Conservation (phyloP, 2,329 filamentous ascomycete species). For the Magnaporthiopsis incrustans region DNA sequence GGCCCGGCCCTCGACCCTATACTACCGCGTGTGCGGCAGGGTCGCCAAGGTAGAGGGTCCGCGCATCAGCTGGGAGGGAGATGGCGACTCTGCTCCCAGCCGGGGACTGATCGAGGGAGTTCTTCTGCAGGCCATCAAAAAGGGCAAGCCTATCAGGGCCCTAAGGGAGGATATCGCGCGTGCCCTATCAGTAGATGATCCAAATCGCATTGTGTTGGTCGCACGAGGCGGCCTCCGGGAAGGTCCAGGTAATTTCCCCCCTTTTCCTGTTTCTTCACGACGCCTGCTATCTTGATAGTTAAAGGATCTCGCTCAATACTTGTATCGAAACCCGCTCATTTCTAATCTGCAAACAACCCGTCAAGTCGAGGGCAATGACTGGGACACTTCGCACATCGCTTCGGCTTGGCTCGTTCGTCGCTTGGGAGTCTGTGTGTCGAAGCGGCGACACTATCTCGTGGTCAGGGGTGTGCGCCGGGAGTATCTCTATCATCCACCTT, state of each 20-base stretch:
- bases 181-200: constrained; percentile 17
- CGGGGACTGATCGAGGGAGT: constrained; percentile 9
- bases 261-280: no score
- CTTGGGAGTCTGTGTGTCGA: constrained; percentile 20
- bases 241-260: constrained; percentile 10
- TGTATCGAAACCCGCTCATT: no score
- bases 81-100: no score
- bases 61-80: constrained; percentile 8
- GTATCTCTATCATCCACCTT: constrained; percentile 23
- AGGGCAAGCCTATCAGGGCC: constrained; percentile 20
- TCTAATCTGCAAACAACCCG: no score
- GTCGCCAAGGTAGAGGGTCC: constrained; percentile 4
- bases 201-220: constrained; percentile 21
- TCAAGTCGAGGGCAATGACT: constrained; percentile 22
- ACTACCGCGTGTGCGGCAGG: constrained; percentile 14
- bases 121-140: constrained; percentile 13
- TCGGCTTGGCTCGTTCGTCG: constrained; percentile 23
- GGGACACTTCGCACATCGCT: constrained; percentile 20
- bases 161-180: constrained; percentile 19
- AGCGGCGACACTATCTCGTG: constrained; percentile 17
- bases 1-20: constrained; percentile 8
- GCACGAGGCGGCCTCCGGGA: constrained; percentile 22
- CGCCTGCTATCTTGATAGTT: no score
- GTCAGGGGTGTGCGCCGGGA: constrained; percentile 22
- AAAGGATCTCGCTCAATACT: no score